Percentiles rank a stretch among this genome's conserved stretches.
These are phyloP conservation scores for Penicillium sp. DNA, from an alignment of 2,329 filamentous ascomycete species.

Conservation along the genomic window DNA sequence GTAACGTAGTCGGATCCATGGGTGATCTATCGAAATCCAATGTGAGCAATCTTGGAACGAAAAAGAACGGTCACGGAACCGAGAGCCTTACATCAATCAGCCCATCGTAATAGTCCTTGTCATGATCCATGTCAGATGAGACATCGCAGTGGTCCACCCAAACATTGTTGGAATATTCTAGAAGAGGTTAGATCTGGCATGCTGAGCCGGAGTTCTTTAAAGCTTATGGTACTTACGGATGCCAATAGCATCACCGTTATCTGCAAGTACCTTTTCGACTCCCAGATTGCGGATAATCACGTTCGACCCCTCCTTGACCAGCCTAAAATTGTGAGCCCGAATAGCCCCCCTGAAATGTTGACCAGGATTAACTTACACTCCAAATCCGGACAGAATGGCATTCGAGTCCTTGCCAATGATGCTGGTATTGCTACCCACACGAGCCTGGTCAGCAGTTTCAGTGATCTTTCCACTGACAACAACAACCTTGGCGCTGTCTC, in stretches of 20 bases:
- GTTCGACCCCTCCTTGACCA: slow-evolving; percentile 61
- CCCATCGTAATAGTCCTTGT: slow-evolving; percentile 73
- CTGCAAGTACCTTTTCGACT: slow-evolving; percentile 61
- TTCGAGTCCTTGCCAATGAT: slow-evolving; percentile 57
- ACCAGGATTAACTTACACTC: slow-evolving; percentile 22
- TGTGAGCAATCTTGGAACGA: neutral
- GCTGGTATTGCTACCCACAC: slow-evolving; percentile 56
- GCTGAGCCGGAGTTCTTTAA: slow-evolving; percentile 29
- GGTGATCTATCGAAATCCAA: slow-evolving; percentile 45
- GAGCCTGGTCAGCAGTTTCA: slow-evolving; percentile 48
- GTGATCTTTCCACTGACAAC: slow-evolving; percentile 53
- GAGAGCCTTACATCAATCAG: slow-evolving; percentile 56
- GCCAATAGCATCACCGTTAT: slow-evolving; percentile 63
- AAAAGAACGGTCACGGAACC: neutral
- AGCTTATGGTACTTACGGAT: slow-evolving; percentile 52
- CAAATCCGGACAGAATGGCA: slow-evolving; percentile 58
- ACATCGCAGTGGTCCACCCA: slow-evolving; percentile 73
- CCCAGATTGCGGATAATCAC: slow-evolving; percentile 67
- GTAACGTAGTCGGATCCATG: slow-evolving; percentile 65
- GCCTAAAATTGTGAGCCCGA: slow-evolving; percentile 38
- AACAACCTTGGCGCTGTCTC: slow-evolving; percentile 52
- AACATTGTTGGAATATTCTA: slow-evolving; percentile 51
- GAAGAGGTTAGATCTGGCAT: neutral
- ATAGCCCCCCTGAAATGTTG: neutral
- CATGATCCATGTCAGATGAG: slow-evolving; percentile 61